Percentiles rank a stretch among this genome's conserved stretches.
Conservation (phyloP, 805 yeast species). For the Schizosaccharomyces octosporus region DNA sequence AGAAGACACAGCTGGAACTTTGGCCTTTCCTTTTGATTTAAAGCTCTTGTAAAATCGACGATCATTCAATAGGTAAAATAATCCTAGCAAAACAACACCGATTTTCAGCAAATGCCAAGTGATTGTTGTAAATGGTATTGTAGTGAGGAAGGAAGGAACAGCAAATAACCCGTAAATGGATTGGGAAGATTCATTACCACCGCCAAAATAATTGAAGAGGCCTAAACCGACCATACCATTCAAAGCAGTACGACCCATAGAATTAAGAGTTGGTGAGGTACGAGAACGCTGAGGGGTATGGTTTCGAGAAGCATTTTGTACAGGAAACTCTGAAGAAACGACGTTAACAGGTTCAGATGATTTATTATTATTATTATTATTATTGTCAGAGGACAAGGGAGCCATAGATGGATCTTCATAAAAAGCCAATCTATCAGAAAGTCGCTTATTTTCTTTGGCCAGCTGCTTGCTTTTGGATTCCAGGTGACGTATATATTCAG, state of each 20-base stretch:
- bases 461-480: slow-evolving; percentile 33
- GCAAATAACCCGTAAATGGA: background rate
- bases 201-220: background rate
- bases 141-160: background rate
- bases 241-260: background rate
- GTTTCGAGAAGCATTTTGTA: background rate
- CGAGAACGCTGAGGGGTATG: background rate
- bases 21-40: background rate
- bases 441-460: slow-evolving; percentile 16
- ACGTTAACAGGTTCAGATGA: background rate
- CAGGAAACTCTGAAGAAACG: background rate
- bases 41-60: background rate
- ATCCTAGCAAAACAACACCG: background rate
- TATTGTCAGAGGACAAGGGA: background rate
- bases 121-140: background rate
- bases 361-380: background rate
- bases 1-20: background rate
- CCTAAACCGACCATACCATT: background rate
- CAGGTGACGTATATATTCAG: slow-evolving; percentile 54
- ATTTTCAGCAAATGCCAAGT: background rate
- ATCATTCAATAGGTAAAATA: background rate
- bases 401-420: slow-evolving; percentile 9
- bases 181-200: background rate
- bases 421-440: slow-evolving; percentile 19
- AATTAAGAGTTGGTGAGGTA: slow-evolving; percentile 1